Evolutionary conservation across 2,329 filamentous ascomycete genomes (phyloP), one percentile per base, ranked within the genome.

Genomic region (Paecilomyces sp.): DNA sequence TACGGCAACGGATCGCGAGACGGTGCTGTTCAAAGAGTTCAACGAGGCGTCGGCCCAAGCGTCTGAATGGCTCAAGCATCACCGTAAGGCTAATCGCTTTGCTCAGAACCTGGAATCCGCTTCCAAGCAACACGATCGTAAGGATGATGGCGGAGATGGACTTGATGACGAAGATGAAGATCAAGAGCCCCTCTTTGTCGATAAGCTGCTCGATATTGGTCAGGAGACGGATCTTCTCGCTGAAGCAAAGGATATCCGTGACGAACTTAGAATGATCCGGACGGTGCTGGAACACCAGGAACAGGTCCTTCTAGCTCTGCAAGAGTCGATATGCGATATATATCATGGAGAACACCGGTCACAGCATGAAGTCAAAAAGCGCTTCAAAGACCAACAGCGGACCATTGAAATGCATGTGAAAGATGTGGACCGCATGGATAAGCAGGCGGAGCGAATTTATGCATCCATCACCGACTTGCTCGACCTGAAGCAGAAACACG

Each of bases 401-500:
- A 78, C 80, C 2, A 82, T 87, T 24, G 83, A 85, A 54, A 78
- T 81, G 57, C 81, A 85, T 56, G 71, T 83, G 54, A 82, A 82
- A 61, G 85, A 88, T 61, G 78, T 88, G n/a, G 78, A 81, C 34
- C 78, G 84, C 15, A 88, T 88, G 85, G 82, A 86, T 66, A 80
- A 81, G 56, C 85, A 87, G 68, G 85, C 85, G 0, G 78, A 82
- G 60, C 79, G 81, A 24, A 83, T 87, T 61, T 87, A 87, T 66
- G 74, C 79, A 52, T 82, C 79, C 59, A 80, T 88, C 53, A 85
- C 82, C 0, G 82, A 88, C 64, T 74, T 88, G 4, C 80, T 89
- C 0, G 86, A 88, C 63, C 78, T 88, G 0, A 89, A 89, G 66
- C 86, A 89, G 65, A 88, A 88, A 69, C 85, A 88, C 60, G 85